Base-by-base conservation (phyloP, 768 basidiomycete species). In the Lactarius quietus region DNA sequence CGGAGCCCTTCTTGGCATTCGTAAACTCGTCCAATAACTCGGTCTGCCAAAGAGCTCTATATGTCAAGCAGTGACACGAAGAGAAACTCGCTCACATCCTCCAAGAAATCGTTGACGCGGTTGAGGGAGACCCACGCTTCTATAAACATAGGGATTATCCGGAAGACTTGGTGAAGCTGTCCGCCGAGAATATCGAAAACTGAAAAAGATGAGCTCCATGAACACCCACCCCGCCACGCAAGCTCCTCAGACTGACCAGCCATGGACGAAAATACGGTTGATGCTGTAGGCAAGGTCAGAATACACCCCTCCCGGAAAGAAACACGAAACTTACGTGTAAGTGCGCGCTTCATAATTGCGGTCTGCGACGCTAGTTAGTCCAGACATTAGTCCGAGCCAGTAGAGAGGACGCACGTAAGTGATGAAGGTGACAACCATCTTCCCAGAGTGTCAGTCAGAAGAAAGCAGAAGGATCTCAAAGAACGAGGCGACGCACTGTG, bases 121-220 rank as follows among this genome's bases (percentile, higher is more conserved):
- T 75, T 71, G 6, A 81, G 55, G 20, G 79, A 78, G 33, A 81
- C 80, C 65, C 74, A 75, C 58, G 74, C 75, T 53, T 71, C 64
- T 35, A 72, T 71, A 45, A 75, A 52, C 36, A 28, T 18, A 12
- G 73, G 73, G 1, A 74, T 51, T 52, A 71, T 45, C 65, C 52
- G 72, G 57, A 74, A 74, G 17, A 71, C 59, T 28, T 18, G 31
- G 63, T 69, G 68, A 55, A 73, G 69, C 45, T 76, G 75, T 31
- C 73, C 73, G 43, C 76, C 73, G 55, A 81, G 63, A 53, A 79
- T 69, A 57, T 80, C 79, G 66, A 81, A 81, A 7, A 80, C 79
- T 76, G 39, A 23, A 54, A 18, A 23, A n/a, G 41, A 6, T 12
- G 43, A 23, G n/a, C 59, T 15, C 36, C 29, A 43, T 51, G 8